These are phyloP conservation scores for Ustilago xerochloae DNA, from an alignment of 1,284 basidiomycete genomes.

Conservation along the genomic window DNA sequence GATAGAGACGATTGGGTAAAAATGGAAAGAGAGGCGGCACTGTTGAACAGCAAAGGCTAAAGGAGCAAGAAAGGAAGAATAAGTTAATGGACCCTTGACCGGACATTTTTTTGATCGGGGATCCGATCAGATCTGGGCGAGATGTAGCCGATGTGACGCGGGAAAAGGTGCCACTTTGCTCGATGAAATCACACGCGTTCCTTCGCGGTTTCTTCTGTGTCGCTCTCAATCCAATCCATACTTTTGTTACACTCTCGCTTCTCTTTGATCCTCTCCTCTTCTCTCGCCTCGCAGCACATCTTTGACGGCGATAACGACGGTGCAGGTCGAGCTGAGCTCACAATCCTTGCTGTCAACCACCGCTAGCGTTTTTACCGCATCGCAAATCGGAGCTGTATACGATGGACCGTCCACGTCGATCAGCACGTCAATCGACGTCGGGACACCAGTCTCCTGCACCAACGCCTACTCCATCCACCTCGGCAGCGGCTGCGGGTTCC, in stretches of 20 bases:
- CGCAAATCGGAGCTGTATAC: too few relatives aligned
- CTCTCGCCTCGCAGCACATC: too few relatives aligned
- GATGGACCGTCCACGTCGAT: conserved; percentile 50
- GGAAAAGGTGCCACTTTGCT: too few relatives aligned
- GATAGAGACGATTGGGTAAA: neutral
- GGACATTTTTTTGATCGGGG: too few relatives aligned
- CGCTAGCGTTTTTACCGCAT: neutral
- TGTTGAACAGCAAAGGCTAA: conserved; percentile 6
- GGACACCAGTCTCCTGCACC: conserved; percentile 33
- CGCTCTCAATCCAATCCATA: too few relatives aligned
- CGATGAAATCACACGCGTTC: too few relatives aligned
- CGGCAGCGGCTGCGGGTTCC: neutral
- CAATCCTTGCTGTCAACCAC: too few relatives aligned
- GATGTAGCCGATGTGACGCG: neutral
- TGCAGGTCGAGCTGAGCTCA: too few relatives aligned
- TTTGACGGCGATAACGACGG: too few relatives aligned
- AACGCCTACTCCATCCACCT: conserved; percentile 3
- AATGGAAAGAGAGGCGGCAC: neutral
- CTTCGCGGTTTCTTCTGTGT: neutral
- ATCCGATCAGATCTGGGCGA: neutral
- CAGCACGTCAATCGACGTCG: conserved; percentile 38
- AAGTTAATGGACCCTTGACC: neutral
- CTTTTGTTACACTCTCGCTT: neutral
- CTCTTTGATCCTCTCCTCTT: too few relatives aligned
- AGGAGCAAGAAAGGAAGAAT: too few relatives aligned